A percentile compares a stretch with the other conserved stretches of the same genome.
phyloP scores from a whole-genome alignment of 2,329 filamentous ascomycete genomes.

The Diaporthe ilicicola region DNA sequence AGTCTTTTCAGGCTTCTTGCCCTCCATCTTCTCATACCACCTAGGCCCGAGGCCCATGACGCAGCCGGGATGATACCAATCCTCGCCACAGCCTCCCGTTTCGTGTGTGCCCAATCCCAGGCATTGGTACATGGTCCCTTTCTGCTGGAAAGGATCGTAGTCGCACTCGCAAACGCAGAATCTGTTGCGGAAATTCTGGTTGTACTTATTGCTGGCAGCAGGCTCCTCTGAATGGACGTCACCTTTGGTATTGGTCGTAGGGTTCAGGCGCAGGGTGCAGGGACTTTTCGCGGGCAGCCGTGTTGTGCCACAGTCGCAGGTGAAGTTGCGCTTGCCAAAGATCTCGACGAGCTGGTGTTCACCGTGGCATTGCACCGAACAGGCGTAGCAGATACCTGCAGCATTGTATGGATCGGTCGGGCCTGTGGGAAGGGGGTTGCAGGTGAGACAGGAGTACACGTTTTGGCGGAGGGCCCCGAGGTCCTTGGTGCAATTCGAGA shows the following conservation, averaged over 20 bases:
- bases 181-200: slow-evolving; percentile 91
- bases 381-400: slow-evolving; percentile 94
- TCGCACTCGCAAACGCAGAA: slow-evolving; percentile 92
- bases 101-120: slow-evolving; percentile 82
- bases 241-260: slow-evolving; percentile 78
- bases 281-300: slow-evolving; percentile 75
- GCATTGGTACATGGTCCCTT: slow-evolving; percentile 98
- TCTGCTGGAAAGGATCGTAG: slow-evolving; percentile 89
- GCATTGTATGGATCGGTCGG: slow-evolving; percentile 70
- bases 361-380: slow-evolving; percentile 95
- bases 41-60: slow-evolving; percentile 80
- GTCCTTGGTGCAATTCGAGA: slow-evolving; percentile 91
- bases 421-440: slow-evolving; percentile 79
- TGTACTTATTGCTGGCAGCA: slow-evolving; percentile 82
- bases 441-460: slow-evolving; percentile 93
- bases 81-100: slow-evolving; percentile 90
- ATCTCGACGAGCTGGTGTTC: slow-evolving; percentile 95
- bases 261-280: slow-evolving; percentile 79
- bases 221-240: slow-evolving; percentile 79
- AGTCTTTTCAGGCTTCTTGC: slow-evolving; percentile 39
- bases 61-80: slow-evolving; percentile 98
- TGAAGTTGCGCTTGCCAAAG: slow-evolving; percentile 94
- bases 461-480: slow-evolving; percentile 88
- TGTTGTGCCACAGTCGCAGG: slow-evolving; percentile 94
- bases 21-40: slow-evolving; percentile 67